Evolutionary conservation across 352 stramenopile species (phyloP), one percentile per base, ranked within the genome.

Genomic region (Lagenidium sp.): DNA sequence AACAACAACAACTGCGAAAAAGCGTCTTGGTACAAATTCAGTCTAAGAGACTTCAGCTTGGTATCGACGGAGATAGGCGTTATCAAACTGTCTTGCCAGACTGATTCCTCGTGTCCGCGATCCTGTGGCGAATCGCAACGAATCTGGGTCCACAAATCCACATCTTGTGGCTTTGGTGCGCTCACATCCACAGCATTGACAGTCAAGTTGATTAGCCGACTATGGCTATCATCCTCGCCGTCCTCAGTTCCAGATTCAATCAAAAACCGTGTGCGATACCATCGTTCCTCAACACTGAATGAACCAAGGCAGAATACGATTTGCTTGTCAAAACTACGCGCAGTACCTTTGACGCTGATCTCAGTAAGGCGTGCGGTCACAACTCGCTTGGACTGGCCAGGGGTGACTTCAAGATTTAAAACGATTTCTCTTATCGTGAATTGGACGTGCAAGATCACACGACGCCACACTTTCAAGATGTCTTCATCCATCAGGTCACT

Each of bases 11-110:
- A 85, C 67, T 11, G 78, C 55, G 25, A 91, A 65, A 6, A 76
- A 84, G n/a, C n/a, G 28, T 88, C 71, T 55, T 89, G 78, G 38
- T 87, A 82, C 20, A 91, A 37, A 35, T 91, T 76, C 41, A 93
- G 63, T 13, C 65, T 79, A 5, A 93, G 55, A 6, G 75, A 72
- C n/a, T 67, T 62, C 16, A 93, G 64, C 40, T 59, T 69, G 22
- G 68, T 65, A 56, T 93, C 81, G 25, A 90, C 49, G 5, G 81
- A 91, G 12, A 91, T 50, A 7, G 57, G 52, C 1, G 75, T 86
- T 32, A 89, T 42, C 7, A 93, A 58, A 7, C 69, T 57, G 36
- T 89, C 73, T 47, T 89, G 75, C 80, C 77, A 90, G 28, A 89
- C 62, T 7, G 66, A 65, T n/a, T 67, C 55, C 18, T 68, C 57